A percentile compares a stretch with the other conserved stretches of the same genome.
These are phyloP conservation scores for Vigna angularis DNA, from an alignment of 306 rosid species.

Conservation along the genomic window DNA sequence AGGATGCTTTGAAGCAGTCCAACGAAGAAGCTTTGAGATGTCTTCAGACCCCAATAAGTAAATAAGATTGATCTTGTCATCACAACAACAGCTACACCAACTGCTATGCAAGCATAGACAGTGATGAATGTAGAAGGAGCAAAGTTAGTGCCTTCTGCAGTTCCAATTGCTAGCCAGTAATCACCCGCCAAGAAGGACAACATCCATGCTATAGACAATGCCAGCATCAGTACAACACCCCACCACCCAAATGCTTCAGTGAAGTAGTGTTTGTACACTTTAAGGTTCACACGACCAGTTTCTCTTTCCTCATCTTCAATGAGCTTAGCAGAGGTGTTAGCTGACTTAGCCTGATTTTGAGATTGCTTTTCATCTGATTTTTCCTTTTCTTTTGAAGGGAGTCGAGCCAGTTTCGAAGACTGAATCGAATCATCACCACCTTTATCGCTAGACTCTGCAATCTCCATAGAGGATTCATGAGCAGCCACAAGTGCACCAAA, in stretches of 20 bases:
- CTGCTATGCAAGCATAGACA: constrained; percentile 69
- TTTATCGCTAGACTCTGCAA: constrained; percentile 54
- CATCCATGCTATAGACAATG: constrained; percentile 61
- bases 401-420: constrained; percentile 46
- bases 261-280: constrained; percentile 71
- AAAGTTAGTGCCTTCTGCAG: constrained; percentile 55
- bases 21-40: constrained; percentile 73
- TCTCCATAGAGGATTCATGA: constrained; percentile 86
- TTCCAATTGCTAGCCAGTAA: constrained; percentile 84
- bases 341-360: constrained; percentile 53
- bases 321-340: constrained; percentile 66
- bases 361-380: constrained; percentile 45
- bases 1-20: constrained; percentile 69
- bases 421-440: constrained; percentile 41
- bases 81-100: constrained; percentile 45
- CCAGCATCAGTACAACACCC: constrained; percentile 65
- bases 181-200: constrained; percentile 63
- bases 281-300: constrained; percentile 68
- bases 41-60: constrained; percentile 68
- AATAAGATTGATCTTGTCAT: constrained; percentile 51
- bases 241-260: constrained; percentile 90
- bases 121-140: constrained; percentile 58
- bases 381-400: constrained; percentile 57
- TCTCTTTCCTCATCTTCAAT: constrained; percentile 88
- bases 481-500: constrained; percentile 88